Base-by-base conservation (phyloP, 257 asterid genomes). In the Fraxinus excelsior region DNA sequence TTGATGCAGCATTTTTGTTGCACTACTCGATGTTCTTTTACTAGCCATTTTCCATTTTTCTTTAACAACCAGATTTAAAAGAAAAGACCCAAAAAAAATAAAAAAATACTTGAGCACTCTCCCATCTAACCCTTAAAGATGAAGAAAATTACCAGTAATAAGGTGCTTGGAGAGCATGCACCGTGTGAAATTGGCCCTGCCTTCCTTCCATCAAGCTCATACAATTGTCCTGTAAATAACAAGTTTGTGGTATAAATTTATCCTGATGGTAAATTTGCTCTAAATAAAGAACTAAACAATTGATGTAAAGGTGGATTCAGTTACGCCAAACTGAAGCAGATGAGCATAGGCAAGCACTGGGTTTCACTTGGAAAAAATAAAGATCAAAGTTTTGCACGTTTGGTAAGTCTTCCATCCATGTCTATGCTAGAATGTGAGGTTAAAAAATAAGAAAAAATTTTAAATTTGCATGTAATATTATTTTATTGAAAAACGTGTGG, bases 141-240 rank as follows among this genome's bases (percentile, higher is more conserved):
- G 2, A 19, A 76, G 76, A 67, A 76, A 44, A 38, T 65, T 74
- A 92, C 97, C 95, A 82, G 86, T 60, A 95, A 78, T 82, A 95
- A 56, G 75, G 85, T 87, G 86, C 51, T 26, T 42, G 94, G 75
- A 71, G 98, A 87, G 74, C 98, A 90, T 77, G 96, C 75, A 18
- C 99, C 98, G 11, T 91, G 99, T 60, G 91, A 81, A 75, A 95
- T 85, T 67, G 99, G 96, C 73, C 90, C 97, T 0, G 96, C 87
- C 85, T 80, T 90, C 87, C 97, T 85, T 82, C 99, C 99, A 62
- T 93, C 99, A 68, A 95, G 98, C 91, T 95, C 99, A 51, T 84
- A 93, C 25, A 95, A 90, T 82, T 89, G 82, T 32, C 96, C 99
- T 95, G 85, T 80, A 85, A 53, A 42, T 23, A 72, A 42, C 19